A percentile compares a stretch with the other conserved stretches of the same genome.
Evolutionary conservation across 805 yeast species (phyloP).

Genomic region (Naumovozyma baii): DNA sequence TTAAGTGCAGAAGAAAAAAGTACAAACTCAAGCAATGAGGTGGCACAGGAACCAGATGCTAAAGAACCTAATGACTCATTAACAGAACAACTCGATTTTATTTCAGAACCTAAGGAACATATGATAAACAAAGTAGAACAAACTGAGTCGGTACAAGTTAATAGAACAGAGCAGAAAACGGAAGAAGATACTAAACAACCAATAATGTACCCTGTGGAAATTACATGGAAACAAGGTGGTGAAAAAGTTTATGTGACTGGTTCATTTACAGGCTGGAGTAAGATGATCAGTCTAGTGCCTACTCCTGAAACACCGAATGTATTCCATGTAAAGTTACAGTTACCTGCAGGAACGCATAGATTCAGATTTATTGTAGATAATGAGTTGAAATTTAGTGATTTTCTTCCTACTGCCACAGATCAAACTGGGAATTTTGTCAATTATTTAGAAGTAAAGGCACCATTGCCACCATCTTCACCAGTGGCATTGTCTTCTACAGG

Average conservation of each 20-base stretch:
- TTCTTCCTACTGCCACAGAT: constrained; percentile 88
- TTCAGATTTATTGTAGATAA: constrained; percentile 90
- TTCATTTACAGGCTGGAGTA: constrained; percentile 95
- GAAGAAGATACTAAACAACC: constrained; percentile 11
- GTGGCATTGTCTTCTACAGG: not conserved
- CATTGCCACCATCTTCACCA: constrained; percentile 21
- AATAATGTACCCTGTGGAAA: constrained; percentile 43
- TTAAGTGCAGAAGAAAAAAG: not conserved
- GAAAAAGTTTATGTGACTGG: constrained; percentile 91
- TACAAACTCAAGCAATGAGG: not conserved
- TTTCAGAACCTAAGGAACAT: too few relatives aligned
- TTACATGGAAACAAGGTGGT: constrained; percentile 95
- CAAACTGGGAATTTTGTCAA: constrained; percentile 92
- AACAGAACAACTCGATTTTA: too few relatives aligned
- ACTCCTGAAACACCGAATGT: constrained; percentile 24
- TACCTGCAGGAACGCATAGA: constrained; percentile 85
- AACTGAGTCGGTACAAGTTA: too few relatives aligned
- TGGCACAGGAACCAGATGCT: too few relatives aligned
- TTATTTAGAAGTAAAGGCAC: constrained; percentile 59
- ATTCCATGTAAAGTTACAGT: constrained; percentile 57
- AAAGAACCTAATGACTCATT: too few relatives aligned
- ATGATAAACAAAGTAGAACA: too few relatives aligned
- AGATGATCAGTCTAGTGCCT: constrained; percentile 76
- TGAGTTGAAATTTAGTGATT: constrained; percentile 79
- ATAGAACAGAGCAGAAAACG: not conserved